Evolutionary conservation across 345 rosid genomes (phyloP).

Genomic region (Eucalyptus erythrocorys): DNA sequence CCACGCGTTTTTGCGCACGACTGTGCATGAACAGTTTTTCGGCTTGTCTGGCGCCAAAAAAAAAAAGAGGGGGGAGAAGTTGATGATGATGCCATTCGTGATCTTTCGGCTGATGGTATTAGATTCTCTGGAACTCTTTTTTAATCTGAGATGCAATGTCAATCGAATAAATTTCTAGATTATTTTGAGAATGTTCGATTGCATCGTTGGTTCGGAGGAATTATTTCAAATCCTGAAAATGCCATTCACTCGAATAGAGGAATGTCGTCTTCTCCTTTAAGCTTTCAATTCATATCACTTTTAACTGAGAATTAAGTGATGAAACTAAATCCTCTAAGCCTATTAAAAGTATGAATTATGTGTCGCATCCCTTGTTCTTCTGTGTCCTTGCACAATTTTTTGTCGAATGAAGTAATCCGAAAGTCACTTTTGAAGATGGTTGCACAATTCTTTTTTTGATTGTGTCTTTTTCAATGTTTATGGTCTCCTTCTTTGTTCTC

Average conservation of each 20-base stretch:
- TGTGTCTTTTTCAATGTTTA: not conserved
- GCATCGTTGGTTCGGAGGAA: rapidly evolving
- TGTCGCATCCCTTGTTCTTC: not conserved
- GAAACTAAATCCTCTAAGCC: not conserved
- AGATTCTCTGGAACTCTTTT: not conserved
- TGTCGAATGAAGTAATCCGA: not conserved
- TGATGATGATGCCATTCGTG: not conserved
- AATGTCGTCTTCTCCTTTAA: not conserved
- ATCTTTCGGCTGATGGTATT: not conserved
- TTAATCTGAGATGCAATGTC: rapidly evolving
- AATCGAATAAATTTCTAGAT: not conserved
- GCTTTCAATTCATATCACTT: not conserved
- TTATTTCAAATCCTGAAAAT: not conserved
- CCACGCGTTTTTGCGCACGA: not conserved
- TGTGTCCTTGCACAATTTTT: not conserved
- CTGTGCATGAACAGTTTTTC: not conserved
- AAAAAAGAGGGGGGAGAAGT: not conserved
- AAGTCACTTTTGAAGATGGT: not conserved
- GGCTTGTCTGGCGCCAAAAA: not conserved
- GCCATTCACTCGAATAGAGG: rapidly evolving
- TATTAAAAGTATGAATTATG: not conserved
- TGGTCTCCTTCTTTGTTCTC: not conserved
- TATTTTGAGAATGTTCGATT: not conserved
- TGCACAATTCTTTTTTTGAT: not conserved
- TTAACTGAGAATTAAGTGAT: not conserved